Base-by-base conservation (phyloP, 345 rosid species). In the Camelina hispida region DNA sequence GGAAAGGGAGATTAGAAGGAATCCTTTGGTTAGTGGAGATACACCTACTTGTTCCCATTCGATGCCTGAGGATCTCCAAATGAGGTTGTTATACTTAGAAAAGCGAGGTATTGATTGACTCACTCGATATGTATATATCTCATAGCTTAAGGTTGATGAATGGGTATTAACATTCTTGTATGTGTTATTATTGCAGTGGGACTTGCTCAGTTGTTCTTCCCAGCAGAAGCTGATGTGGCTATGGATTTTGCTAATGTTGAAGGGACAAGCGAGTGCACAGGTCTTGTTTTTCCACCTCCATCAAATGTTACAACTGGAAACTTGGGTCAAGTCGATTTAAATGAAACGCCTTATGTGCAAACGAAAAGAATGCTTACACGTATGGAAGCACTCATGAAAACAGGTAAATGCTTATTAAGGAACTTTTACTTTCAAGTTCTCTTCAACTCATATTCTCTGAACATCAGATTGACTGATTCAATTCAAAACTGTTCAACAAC, bases 171-270 rank as follows among this genome's bases (percentile, higher is more conserved):
- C n/a, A n/a, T 62, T 18, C 51, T 60, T 66, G n/a, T 75, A 23
- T 79, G 75, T 54, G 75, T 25, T 25, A 25, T 5, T 20, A 18
- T 68, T 72, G 76, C 84, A 95, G 99, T 95, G 81, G 97, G 93
- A 68, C 91, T 95, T 78, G 98, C 99, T 46, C 83, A 86, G 62
- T 68, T 89, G 58, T 75, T 95, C 66, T 95, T 95, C 70, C 99
- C 99, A 14, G 66, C 89, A 46, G 97, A 95, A 85, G 97, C 99
- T 34, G 86, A 89, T 85, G 80, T 95, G 64, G 99, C 96, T 35
- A 90, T 95, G 97, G 91, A 92, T 77, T 84, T 83, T 70, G 99
- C 94, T 20, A 76, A 89, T 76, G 88, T 91, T 65, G 88, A 85
- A 81, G 89, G 85, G 74, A 84, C 93, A 16, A 70, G 77, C 13